Base-by-base conservation (phyloP, 345 rosid species). In the Aethionema arabicum region DNA sequence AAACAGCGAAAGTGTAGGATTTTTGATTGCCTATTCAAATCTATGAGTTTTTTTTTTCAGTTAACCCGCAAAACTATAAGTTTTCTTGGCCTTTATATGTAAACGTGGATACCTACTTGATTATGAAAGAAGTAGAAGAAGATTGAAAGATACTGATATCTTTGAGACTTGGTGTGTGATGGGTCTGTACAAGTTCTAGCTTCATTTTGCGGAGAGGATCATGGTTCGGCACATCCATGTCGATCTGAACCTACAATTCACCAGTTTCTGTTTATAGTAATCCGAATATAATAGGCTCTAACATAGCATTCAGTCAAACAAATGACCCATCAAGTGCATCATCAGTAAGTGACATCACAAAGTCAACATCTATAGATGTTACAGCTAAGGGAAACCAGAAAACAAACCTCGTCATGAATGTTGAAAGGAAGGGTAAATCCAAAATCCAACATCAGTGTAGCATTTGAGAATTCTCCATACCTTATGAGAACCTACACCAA, bases 401-500 rank as follows among this genome's bases (percentile, higher is more conserved):
- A 15, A 67, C 78, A 61, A 75, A 86, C 98, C 95, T 86, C 81
- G 57, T 88, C 95, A 59, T 82, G 74, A 36, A 56, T 77, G 76
- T 88, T 91, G 70, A 72, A 44, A n/a, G 86, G 79, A 66, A 86
- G 70, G 6, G 90, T 75, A 75, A 91, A 91, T 46, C 96, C 98
- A 21, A 82, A 91, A 65, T 88, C 95, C 76, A 83, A 73, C 68
- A 86, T 70, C 75, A 91, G 79, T 52, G 79, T 72, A 11, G 90
- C 84, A 81, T 91, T 91, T 54, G 95, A 58, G 76, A 83, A 72
- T 65, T 82, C 80, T 30, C 98, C 98, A 33, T 91, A 88, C 11
- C 76, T 74, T 69, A 91, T 82, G 59, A 78, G 55, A 46, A 91
- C 85, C 95, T 88, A 60, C 61, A 65, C 5, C 52, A 5, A 47